Conservation (phyloP, 2,329 filamentous ascomycete species). For the Tolypocladium ovalisporum region DNA sequence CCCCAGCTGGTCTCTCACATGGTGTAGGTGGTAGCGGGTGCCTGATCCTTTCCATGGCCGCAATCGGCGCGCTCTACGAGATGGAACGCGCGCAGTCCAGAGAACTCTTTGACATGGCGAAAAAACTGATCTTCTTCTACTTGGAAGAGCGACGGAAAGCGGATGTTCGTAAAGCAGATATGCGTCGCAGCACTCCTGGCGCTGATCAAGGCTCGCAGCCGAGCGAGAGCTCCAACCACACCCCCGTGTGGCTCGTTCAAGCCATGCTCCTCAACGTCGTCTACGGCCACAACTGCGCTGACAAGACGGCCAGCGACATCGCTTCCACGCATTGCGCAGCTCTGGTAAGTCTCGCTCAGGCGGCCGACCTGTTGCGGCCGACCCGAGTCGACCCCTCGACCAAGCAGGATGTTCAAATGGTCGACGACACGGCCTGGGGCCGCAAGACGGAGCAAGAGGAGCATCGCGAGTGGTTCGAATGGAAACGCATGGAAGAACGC, state of each 20-base stretch:
- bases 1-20: slow-evolving; percentile 49
- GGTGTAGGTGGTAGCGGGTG: slow-evolving; percentile 72
- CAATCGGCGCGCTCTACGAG: slow-evolving; percentile 77
- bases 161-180: slow-evolving; percentile 58
- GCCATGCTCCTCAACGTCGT: slow-evolving; percentile 95
- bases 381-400: slow-evolving; percentile 33
- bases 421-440: slow-evolving; percentile 38
- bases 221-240: slow-evolving; percentile 55
- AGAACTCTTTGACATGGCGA: slow-evolving; percentile 83
- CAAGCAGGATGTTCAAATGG: slow-evolving; percentile 46
- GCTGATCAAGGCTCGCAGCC: slow-evolving; percentile 35
- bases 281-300: slow-evolving; percentile 88
- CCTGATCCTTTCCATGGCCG: slow-evolving; percentile 71
- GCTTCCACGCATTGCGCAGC: slow-evolving; percentile 87
- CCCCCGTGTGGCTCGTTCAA: slow-evolving; percentile 90
- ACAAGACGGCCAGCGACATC: slow-evolving; percentile 83
- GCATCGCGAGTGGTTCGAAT: slow-evolving; percentile 60
- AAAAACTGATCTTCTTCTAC: slow-evolving; percentile 90
- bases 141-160: slow-evolving; percentile 83
- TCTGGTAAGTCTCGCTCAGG: slow-evolving; percentile 79
- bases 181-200: slow-evolving; percentile 38
- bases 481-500: slow-evolving; percentile 81
- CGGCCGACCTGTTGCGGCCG: slow-evolving; percentile 58
- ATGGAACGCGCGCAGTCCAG: slow-evolving; percentile 68
- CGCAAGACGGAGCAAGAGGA: slow-evolving; percentile 40